Evolutionary conservation across 2,329 filamentous ascomycete genomes (phyloP).

Genomic region (Botrytis fragariae): DNA sequence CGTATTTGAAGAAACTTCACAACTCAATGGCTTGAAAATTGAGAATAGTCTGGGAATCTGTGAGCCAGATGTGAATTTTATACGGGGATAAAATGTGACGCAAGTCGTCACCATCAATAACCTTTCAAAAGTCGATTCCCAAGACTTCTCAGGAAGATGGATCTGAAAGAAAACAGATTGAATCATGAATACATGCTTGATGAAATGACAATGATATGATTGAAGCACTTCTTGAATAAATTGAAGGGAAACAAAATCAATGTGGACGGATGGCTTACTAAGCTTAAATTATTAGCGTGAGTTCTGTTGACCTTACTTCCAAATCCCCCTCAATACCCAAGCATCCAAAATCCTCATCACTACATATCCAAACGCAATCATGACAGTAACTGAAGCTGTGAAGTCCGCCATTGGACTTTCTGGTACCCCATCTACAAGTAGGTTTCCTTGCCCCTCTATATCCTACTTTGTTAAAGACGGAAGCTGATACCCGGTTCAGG

Average conservation of each 20-base stretch:
- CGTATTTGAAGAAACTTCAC: neutral
- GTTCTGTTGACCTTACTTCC: neutral
- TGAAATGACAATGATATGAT: neutral
- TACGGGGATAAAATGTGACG: neutral
- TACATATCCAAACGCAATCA: slow-evolving; percentile 31
- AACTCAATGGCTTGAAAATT: neutral
- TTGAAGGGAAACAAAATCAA: neutral
- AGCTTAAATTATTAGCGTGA: slow-evolving; percentile 5
- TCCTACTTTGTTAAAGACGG: neutral
- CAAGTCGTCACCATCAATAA: neutral
- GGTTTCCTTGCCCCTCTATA: slow-evolving; percentile 18
- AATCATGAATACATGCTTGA: neutral
- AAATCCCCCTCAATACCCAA: slow-evolving; percentile 12
- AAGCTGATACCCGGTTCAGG: slow-evolving; percentile 44
- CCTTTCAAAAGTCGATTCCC: neutral
- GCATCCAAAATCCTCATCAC: neutral
- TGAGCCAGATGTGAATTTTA: neutral
- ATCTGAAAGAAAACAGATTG: neutral
- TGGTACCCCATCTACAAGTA: slow-evolving; percentile 35
- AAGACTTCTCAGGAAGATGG: neutral
- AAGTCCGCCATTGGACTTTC: slow-evolving; percentile 49
- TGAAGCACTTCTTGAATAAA: neutral
- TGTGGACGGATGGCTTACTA: neutral
- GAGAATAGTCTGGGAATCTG: neutral
- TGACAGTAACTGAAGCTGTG: slow-evolving; percentile 48